Evolutionary conservation across 2,329 filamentous ascomycete genomes (phyloP), one percentile per base, ranked within the genome.

Genomic region (Cercospora berteroae): DNA sequence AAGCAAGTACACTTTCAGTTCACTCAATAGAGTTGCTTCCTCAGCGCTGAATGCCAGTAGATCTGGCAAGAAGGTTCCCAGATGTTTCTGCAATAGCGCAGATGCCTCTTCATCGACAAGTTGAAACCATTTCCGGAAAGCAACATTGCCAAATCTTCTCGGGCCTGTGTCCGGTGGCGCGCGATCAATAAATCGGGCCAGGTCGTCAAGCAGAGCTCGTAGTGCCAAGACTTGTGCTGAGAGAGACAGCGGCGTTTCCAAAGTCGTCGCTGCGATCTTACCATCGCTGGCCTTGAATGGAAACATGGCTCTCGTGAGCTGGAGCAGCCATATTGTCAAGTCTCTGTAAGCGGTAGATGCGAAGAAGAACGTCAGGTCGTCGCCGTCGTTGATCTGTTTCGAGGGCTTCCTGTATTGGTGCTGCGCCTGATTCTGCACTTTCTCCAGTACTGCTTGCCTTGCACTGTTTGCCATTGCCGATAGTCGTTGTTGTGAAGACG

Each of bases 81-180:
- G 64, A 31, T 72, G 69, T 18, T 33, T 61, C 7, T 71, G 60
- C n/a, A 77, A 39, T 2, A 94, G 80, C 10, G 72, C 80, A 3
- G 85, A 79, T 1, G 87, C 80, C 16, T 86, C 83, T 63, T 87
- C 84, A 72, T 89, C 88, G 12, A 95, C 83, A 31, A 93, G 80
- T 58, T 86, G 82, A 77, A 90, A 87, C 94, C 95, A 99, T 72
- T 84, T 91, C 31, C 94, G 86, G 79, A 97, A 99, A 74, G 91
- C 94, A 56, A 92, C 83, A 77, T 99, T 99, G 36, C 95, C 95
- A 77, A 98, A 99, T 69, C 95, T 86, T 63, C 94, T 85, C 18
- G 94, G 94, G 13, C 94, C 94, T 6, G 88, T 87, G 74, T 96
- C 91, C 0, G 94, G 94, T 1, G 94, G 94, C 0, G 89, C 91